phyloP scores from a whole-genome alignment of 345 rosid genomes.

The Salix suchowensis region DNA sequence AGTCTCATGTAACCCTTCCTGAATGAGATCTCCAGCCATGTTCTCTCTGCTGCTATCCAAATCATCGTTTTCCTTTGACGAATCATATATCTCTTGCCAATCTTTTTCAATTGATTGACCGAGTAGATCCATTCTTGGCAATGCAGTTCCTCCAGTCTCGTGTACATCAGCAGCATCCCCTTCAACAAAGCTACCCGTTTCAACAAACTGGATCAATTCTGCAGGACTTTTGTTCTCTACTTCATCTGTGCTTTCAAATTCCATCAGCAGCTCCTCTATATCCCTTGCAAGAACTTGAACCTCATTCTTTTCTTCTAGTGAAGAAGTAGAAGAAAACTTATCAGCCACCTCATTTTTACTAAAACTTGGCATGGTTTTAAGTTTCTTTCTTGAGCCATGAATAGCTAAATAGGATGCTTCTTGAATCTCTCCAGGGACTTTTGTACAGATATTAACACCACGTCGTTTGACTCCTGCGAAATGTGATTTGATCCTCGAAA shows the following conservation, averaged over 20 bases:
- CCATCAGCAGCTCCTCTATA: not conserved
- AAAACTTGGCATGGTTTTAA: not conserved
- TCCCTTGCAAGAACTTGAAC: not conserved
- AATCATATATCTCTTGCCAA: not conserved
- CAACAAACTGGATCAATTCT: not conserved
- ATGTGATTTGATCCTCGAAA: slow-evolving; percentile 9
- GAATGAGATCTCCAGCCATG: not conserved
- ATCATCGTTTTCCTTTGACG: not conserved
- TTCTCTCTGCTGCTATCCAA: not conserved
- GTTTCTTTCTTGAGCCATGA: not conserved
- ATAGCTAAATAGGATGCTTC: not conserved
- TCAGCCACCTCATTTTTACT: not conserved
- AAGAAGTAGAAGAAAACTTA: not conserved
- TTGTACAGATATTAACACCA: not conserved
- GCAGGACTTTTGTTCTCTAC: not conserved
- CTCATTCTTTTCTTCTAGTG: not conserved
- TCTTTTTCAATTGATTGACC: not conserved
- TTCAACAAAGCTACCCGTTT: not conserved
- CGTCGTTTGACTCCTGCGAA: not conserved
- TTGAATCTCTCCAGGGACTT: slow-evolving; percentile 6
- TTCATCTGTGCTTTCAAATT: not conserved
- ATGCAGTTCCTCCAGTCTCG: not conserved
- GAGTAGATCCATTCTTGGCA: not conserved
- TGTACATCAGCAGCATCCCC: not conserved
- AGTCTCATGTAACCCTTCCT: not conserved